Evolutionary conservation across 768 basidiomycete genomes (phyloP).

Genomic region (Pilatotrama ljubarskyi): DNA sequence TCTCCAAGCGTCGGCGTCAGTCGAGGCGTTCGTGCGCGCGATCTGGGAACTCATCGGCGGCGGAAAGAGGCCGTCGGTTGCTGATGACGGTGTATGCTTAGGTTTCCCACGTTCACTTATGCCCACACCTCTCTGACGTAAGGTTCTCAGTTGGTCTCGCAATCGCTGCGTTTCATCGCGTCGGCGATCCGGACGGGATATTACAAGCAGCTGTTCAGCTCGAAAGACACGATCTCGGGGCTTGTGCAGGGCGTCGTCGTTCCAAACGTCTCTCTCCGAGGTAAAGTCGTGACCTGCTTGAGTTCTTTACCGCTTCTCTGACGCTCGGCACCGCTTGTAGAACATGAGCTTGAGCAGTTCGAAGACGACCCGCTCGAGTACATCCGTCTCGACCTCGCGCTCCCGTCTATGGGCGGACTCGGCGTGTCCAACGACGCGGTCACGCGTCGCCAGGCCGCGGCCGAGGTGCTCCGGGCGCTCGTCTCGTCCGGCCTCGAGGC

Average conservation of each 20-base stretch:
- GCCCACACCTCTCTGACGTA: not conserved
- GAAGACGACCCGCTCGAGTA: slow-evolving; percentile 97
- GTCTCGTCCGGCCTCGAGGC: slow-evolving; percentile 78
- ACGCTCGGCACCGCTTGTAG: slow-evolving; percentile 31
- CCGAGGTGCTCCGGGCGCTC: slow-evolving; percentile 91
- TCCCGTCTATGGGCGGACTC: slow-evolving; percentile 48
- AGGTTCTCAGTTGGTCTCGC: slow-evolving; percentile 76
- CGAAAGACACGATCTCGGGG: slow-evolving; percentile 75
- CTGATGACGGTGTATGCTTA: slow-evolving; percentile 68
- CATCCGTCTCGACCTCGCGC: slow-evolving; percentile 81
- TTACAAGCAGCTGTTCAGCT: slow-evolving; percentile 79
- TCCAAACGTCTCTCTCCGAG: slow-evolving; percentile 86
- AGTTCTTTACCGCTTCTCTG: not conserved
- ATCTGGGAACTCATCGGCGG: slow-evolving; percentile 90
- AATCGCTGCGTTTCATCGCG: slow-evolving; percentile 88
- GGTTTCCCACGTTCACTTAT: slow-evolving; percentile 24
- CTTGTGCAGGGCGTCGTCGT: slow-evolving; percentile 90
- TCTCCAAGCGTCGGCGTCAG: slow-evolving; percentile 59
- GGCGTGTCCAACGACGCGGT: slow-evolving; percentile 64
- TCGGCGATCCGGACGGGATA: slow-evolving; percentile 88
- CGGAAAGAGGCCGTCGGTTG: slow-evolving; percentile 63
- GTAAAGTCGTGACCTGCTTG: slow-evolving; percentile 29
- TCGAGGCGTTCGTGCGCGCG: slow-evolving; percentile 75
- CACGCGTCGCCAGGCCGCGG: slow-evolving; percentile 90
- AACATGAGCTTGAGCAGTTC: slow-evolving; percentile 92